These are phyloP conservation scores for Crucibulum laeve DNA, from an alignment of 768 basidiomycete genomes.

Conservation along the genomic window DNA sequence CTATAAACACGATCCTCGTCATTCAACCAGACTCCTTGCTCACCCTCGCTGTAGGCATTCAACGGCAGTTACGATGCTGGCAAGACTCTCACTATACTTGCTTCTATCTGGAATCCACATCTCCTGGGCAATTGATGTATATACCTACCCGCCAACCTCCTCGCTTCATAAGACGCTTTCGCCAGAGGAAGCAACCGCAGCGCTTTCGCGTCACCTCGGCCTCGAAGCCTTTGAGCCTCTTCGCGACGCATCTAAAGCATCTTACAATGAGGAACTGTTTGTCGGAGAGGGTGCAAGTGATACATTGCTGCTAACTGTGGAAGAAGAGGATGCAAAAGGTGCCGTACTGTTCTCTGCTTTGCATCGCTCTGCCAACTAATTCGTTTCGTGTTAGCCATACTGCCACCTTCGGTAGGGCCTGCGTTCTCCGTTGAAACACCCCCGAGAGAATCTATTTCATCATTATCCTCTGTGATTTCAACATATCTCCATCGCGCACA, in stretches of 20 bases:
- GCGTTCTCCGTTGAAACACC: conserved; percentile 40
- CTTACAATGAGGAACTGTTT: conserved; percentile 37
- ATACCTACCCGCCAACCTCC: conserved; percentile 44
- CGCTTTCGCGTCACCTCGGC: conserved; percentile 66
- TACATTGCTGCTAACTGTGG: conserved; percentile 51
- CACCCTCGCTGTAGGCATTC: conserved; percentile 19
- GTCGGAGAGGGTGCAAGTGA: conserved; percentile 52
- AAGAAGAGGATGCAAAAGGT: conserved; percentile 56
- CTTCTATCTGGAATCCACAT: conserved; percentile 30
- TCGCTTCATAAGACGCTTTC: conserved; percentile 35
- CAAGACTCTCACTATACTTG: conserved; percentile 14
- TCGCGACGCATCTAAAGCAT: conserved; percentile 24
- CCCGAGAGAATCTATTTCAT: conserved; percentile 24
- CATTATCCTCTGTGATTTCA: conserved; percentile 49
- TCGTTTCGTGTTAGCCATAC: conserved; percentile 36
- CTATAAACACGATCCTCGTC: too few species aligned
- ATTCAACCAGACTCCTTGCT: too few species aligned
- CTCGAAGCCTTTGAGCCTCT: conserved; percentile 61
- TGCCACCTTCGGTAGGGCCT: conserved; percentile 47
- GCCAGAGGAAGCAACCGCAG: conserved; percentile 51
- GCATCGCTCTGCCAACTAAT: conserved; percentile 6
- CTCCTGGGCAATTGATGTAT: conserved; percentile 52
- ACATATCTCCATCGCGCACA: conserved; percentile 56
- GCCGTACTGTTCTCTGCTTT: conserved; percentile 9
- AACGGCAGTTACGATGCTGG: conserved; percentile 18